Evolutionary conservation across 768 basidiomycete species (phyloP).

Genomic region (Exsudoporus frostii): DNA sequence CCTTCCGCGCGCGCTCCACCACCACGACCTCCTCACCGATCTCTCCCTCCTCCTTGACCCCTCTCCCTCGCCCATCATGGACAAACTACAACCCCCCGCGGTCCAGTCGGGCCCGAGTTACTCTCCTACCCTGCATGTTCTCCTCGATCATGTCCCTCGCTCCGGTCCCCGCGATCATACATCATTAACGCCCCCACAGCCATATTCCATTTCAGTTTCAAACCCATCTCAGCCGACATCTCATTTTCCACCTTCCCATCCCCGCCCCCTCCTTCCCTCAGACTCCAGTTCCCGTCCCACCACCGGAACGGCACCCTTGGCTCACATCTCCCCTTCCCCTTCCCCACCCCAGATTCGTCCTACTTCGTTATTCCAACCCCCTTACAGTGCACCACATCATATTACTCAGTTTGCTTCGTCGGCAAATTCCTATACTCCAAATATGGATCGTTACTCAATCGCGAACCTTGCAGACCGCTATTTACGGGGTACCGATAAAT

Average conservation of each 20-base stretch:
- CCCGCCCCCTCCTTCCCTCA: constrained; percentile 7
- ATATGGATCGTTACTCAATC: constrained; percentile 40
- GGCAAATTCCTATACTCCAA: constrained; percentile 39
- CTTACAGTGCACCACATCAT: constrained; percentile 41
- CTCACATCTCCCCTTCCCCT: constrained; percentile 39
- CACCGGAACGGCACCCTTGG: neutral
- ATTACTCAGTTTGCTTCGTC: constrained; percentile 45
- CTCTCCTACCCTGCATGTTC: constrained; percentile 30
- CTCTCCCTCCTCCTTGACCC: constrained; percentile 22
- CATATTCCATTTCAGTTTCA: constrained; percentile 12
- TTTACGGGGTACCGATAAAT: constrained; percentile 38
- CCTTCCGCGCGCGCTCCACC: constrained; percentile 12
- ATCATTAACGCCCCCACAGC: constrained; percentile 11
- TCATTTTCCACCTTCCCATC: constrained; percentile 19
- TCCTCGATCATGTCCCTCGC: constrained; percentile 32
- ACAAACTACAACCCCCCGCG: constrained; percentile 31
- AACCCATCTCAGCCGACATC: constrained; percentile 18
- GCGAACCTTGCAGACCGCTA: constrained; percentile 38
- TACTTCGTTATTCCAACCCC: constrained; percentile 37
- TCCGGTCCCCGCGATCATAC: constrained; percentile 33
- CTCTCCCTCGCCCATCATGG: constrained; percentile 33
- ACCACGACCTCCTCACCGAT: constrained; percentile 26
- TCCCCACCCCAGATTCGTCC: constrained; percentile 42
- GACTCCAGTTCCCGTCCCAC: neutral
- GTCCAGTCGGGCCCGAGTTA: constrained; percentile 36